Percentiles rank a stretch among this genome's conserved stretches.
Evolutionary conservation across 495 filamentous ascomycete species (phyloP).

Genomic region (Talaromyces adpressus): DNA sequence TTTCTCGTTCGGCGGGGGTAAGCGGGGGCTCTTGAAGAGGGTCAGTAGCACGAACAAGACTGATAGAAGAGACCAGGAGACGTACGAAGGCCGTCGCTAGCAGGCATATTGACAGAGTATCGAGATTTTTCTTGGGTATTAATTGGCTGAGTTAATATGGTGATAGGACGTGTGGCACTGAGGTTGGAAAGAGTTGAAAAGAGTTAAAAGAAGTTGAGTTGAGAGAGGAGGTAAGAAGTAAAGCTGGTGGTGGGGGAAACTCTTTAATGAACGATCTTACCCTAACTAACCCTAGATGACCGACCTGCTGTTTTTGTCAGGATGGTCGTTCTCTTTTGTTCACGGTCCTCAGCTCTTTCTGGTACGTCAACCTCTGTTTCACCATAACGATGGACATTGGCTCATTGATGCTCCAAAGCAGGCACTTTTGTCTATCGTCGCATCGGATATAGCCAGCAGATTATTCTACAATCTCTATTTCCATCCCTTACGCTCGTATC

Average conservation of each 20-base stretch:
- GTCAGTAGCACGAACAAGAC: neutral
- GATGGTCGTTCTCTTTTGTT: neutral
- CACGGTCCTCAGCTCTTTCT: neutral
- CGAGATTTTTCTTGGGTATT: neutral
- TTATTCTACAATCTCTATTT: slow-evolving; percentile 21
- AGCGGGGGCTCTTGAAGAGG: slow-evolving; percentile 22
- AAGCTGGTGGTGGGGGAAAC: neutral
- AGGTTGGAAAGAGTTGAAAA: too few species aligned
- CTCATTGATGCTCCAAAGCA: neutral
- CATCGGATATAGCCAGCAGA: neutral
- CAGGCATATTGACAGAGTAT: slow-evolving; percentile 6
- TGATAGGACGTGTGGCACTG: neutral
- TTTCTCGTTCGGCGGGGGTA: slow-evolving; percentile 18
- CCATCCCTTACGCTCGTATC: slow-evolving; percentile 18
- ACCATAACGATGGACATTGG: neutral
- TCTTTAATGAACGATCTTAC: too few species aligned
- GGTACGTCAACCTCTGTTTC: neutral
- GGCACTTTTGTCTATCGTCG: neutral
- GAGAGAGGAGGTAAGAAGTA: neutral
- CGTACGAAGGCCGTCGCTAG: neutral
- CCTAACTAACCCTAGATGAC: neutral
- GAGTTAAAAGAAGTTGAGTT: too few species aligned
- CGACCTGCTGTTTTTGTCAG: neutral
- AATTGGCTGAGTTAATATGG: neutral
- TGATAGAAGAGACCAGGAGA: neutral